phyloP scores from a whole-genome alignment of 192 early-diverging fungal species.

The Spinellus fusiger region DNA sequence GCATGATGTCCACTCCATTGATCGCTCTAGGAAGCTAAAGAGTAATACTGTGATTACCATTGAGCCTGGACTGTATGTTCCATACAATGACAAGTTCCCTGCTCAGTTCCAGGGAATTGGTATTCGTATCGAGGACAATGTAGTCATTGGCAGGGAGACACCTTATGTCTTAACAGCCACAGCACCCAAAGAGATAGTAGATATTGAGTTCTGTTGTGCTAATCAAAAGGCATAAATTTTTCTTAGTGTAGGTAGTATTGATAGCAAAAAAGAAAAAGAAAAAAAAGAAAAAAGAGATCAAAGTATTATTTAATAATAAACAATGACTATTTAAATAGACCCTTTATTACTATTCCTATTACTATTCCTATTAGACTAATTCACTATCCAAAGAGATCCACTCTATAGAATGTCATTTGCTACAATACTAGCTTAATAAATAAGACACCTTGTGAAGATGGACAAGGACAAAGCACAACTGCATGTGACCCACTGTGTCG shows the following conservation, averaged over 20 bases:
- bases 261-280: conserved; percentile 31
- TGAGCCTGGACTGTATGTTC: conserved; percentile 93
- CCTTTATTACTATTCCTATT: not conserved
- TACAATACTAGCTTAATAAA: no score
- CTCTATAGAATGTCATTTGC: no score
- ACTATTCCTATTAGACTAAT: no score
- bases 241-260: no score
- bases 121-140: conserved; percentile 94
- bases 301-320: not conserved
- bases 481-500: no score
- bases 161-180: conserved; percentile 64
- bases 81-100: conserved; percentile 67
- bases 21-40: conserved; percentile 63
- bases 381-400: no score
- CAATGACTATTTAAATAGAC: no score
- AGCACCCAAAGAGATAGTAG: conserved; percentile 82
- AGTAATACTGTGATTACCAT: conserved; percentile 90
- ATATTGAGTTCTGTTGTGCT: conserved; percentile 64
- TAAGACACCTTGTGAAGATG: no score
- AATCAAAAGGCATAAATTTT: no score
- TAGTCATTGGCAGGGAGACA: conserved; percentile 67
- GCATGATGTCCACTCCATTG: conserved; percentile 78
- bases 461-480: no score
- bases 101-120: conserved; percentile 81
- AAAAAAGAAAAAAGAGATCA: conserved; percentile 8